Evolutionary conservation across 306 rosid species (phyloP).

Genomic region (Pterocarpus macrocarpus): DNA sequence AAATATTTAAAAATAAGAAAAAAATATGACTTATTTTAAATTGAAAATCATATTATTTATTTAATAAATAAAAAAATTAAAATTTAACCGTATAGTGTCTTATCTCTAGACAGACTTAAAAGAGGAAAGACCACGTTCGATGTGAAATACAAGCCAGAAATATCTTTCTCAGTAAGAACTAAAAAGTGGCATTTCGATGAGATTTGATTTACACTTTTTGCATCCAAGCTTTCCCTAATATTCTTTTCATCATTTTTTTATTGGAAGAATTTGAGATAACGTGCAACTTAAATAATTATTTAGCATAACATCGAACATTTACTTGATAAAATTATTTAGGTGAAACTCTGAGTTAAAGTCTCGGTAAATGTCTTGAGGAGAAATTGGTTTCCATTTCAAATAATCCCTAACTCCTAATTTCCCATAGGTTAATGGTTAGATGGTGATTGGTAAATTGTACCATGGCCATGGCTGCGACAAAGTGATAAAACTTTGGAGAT

Average conservation of each 20-base stretch:
- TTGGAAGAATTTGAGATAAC: background rate
- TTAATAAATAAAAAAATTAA: no score
- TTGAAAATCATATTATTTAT: no score
- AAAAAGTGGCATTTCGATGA: no score
- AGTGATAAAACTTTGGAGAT: constrained; percentile 19
- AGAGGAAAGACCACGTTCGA: no score
- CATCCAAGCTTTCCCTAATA: no score
- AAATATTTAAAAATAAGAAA: background rate
- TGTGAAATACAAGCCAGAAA: no score
- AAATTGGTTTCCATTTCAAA: background rate
- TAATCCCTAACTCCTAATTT: background rate
- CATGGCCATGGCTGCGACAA: background rate
- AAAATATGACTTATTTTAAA: no score
- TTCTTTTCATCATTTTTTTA: no score
- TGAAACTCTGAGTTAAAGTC: constrained; percentile 1
- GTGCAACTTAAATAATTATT: background rate
- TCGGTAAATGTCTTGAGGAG: background rate
- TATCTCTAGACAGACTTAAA: no score
- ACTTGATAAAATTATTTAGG: background rate
- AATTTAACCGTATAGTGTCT: no score
- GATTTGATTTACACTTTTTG: no score
- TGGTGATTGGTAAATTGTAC: constrained; percentile 8
- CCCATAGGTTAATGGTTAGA: background rate
- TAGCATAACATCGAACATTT: background rate
- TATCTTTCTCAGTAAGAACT: no score